phyloP scores from a whole-genome alignment of 1,139 yeast genomes.

The Geotrichum aggregatum region DNA sequence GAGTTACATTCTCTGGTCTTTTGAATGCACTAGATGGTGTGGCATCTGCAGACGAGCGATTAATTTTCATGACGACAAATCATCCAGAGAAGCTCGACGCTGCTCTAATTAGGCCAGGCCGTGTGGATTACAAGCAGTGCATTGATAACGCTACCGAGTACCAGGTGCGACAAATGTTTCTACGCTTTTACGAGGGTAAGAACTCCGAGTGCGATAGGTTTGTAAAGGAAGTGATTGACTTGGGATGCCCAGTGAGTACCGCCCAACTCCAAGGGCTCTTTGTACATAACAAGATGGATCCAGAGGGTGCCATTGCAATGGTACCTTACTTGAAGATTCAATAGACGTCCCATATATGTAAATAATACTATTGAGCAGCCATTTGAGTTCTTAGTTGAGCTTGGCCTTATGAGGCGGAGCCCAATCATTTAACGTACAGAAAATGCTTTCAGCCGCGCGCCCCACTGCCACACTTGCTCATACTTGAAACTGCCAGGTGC shows the following conservation, averaged over 20 bases:
- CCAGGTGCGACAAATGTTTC: slow-evolving; percentile 80
- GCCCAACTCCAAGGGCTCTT: slow-evolving; percentile 95
- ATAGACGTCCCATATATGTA: slow-evolving; percentile 3
- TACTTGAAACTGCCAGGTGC: too few relatives aligned
- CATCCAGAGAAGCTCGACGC: slow-evolving; percentile 90
- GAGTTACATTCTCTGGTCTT: slow-evolving; percentile 92
- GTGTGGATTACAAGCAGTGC: slow-evolving; percentile 80
- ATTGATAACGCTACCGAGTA: slow-evolving; percentile 79
- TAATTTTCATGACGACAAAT: slow-evolving; percentile 96
- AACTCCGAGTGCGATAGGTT: slow-evolving; percentile 58
- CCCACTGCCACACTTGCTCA: too few relatives aligned
- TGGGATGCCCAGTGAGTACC: slow-evolving; percentile 68
- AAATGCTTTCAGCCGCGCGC: too few relatives aligned
- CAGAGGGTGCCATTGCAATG: slow-evolving; percentile 69
- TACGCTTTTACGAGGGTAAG: slow-evolving; percentile 77
- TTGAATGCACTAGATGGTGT: slow-evolving; percentile 95
- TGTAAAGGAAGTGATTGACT: slow-evolving; percentile 47
- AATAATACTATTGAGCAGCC: too few relatives aligned
- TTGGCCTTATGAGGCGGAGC: too few relatives aligned
- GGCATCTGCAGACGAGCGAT: slow-evolving; percentile 95
- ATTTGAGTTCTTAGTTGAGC: too few relatives aligned
- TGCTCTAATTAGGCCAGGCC: slow-evolving; percentile 78
- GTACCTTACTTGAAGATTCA: slow-evolving; percentile 34
- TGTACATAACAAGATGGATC: slow-evolving; percentile 85
- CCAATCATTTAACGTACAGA: too few relatives aligned